These are phyloP conservation scores for Yamadazyma diospyri DNA, from an alignment of 1,139 yeast genomes.

Conservation along the genomic window DNA sequence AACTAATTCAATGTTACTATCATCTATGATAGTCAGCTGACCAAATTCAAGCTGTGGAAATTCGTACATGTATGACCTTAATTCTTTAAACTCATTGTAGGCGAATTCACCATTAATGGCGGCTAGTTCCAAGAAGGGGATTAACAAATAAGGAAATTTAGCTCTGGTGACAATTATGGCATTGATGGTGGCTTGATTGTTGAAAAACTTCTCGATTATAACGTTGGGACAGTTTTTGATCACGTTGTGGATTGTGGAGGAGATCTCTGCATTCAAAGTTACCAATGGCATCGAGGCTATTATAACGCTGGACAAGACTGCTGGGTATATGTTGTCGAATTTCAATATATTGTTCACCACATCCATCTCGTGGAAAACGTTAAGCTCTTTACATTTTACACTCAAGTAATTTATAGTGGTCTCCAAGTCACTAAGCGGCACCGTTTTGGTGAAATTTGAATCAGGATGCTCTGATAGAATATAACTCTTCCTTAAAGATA, in stretches of 20 bases:
- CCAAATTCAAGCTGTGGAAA: slow-evolving; percentile 37
- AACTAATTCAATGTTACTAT: slow-evolving; percentile 51
- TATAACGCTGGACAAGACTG: slow-evolving; percentile 57
- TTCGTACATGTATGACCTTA: slow-evolving; percentile 57
- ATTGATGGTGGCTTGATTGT: slow-evolving; percentile 49
- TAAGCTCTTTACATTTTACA: slow-evolving; percentile 39
- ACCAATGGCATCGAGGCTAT: slow-evolving; percentile 62
- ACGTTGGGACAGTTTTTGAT: slow-evolving; percentile 53
- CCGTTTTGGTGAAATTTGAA: slow-evolving; percentile 10
- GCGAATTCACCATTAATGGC: slow-evolving; percentile 68
- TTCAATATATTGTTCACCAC: slow-evolving; percentile 41
- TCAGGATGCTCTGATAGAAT: slow-evolving; percentile 38
- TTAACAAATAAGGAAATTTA: slow-evolving; percentile 68
- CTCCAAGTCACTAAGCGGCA: slow-evolving; percentile 16
- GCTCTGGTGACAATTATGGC: slow-evolving; percentile 62
- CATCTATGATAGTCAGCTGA: slow-evolving; percentile 44
- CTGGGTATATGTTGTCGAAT: slow-evolving; percentile 53
- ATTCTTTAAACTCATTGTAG: slow-evolving; percentile 52
- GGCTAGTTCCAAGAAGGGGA: slow-evolving; percentile 60
- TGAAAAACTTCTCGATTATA: slow-evolving; percentile 57
- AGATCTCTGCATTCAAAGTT: slow-evolving; percentile 52
- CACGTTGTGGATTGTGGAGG: slow-evolving; percentile 49
- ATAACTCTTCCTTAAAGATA: slow-evolving; percentile 53
- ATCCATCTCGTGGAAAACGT: slow-evolving; percentile 45
- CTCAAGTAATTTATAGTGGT: slow-evolving; percentile 34